These are phyloP conservation scores for barrel medic (Medicago truncatula) DNA, from an alignment of 306 rosid species.

Conservation along the genomic window DNA sequence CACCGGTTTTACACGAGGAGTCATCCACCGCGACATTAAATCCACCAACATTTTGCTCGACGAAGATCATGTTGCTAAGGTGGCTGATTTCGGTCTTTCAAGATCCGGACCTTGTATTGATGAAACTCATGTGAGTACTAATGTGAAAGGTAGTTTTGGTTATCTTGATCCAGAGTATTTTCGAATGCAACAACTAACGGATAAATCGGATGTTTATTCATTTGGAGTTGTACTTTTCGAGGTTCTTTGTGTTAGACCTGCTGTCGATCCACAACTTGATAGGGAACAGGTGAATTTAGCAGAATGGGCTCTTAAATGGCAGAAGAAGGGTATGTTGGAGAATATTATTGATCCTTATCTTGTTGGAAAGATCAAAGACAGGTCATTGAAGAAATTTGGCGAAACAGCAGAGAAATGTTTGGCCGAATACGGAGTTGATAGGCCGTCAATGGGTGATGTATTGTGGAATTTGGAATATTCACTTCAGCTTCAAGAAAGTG, in stretches of 20 bases:
- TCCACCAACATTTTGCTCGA: slow-evolving; percentile 87
- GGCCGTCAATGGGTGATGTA: slow-evolving; percentile 88
- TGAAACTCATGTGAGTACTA: slow-evolving; percentile 90
- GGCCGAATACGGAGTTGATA: slow-evolving; percentile 86
- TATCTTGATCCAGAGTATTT: slow-evolving; percentile 91
- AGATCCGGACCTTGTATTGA: slow-evolving; percentile 82
- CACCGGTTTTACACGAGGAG: slow-evolving; percentile 85
- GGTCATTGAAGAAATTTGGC: slow-evolving; percentile 72
- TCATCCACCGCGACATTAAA: slow-evolving; percentile 94
- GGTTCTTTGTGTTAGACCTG: slow-evolving; percentile 87
- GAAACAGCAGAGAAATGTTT: slow-evolving; percentile 96
- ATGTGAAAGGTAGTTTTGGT: slow-evolving; percentile 90
- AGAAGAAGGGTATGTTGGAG: slow-evolving; percentile 73
- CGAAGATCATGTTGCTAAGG: slow-evolving; percentile 79
- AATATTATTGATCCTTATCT: slow-evolving; percentile 69
- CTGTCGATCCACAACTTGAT: slow-evolving; percentile 80
- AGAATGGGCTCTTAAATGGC: slow-evolving; percentile 88
- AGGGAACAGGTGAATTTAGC: slow-evolving; percentile 88
- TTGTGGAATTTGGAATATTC: slow-evolving; percentile 90
- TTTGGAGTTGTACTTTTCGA: slow-evolving; percentile 91
- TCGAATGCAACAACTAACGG: slow-evolving; percentile 89
- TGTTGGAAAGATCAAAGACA: slow-evolving; percentile 67
- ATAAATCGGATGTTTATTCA: slow-evolving; percentile 90
- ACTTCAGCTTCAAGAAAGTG: slow-evolving; percentile 80
- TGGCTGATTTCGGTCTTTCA: slow-evolving; percentile 95